A percentile compares a stretch with the other conserved stretches of the same genome.
These are phyloP conservation scores for Amoeboaphelidium protococcarum DNA, from an alignment of 371 early-diverging fungal species.

Conservation along the genomic window DNA sequence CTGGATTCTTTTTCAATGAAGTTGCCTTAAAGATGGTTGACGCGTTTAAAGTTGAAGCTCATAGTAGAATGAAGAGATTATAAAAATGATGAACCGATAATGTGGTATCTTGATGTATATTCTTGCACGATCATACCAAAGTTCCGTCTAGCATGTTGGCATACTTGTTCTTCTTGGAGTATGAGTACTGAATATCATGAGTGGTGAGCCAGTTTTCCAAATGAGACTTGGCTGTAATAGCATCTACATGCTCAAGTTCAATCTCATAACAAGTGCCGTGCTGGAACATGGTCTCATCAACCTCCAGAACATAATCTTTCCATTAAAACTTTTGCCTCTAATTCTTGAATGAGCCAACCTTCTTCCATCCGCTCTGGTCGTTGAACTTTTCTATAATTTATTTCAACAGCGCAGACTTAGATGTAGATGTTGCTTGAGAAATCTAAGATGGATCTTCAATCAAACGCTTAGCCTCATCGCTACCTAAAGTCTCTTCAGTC, in stretches of 20 bases:
- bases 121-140: not conserved
- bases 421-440: not conserved
- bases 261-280: not conserved
- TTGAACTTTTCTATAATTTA: too few species aligned
- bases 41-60: not conserved
- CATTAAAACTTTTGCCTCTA: not conserved
- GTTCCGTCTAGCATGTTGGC: not conserved
- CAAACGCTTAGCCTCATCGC: too few species aligned
- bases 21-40: not conserved
- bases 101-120: not conserved
- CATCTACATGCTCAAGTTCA: not conserved
- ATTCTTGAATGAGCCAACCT: not conserved
- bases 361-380: too few species aligned
- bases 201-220: not conserved
- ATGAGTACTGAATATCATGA: not conserved
- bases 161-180: not conserved
- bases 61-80: too few species aligned
- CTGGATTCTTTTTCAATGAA: not conserved
- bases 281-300: not conserved
- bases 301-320: not conserved
- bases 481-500: too few species aligned
- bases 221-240: not conserved
- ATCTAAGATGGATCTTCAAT: not conserved
- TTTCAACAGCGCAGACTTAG: not conserved
- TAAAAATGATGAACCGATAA: not conserved